phyloP scores from a whole-genome alignment of 331 rosid genomes.

The Rhamnella rubrinervis region DNA sequence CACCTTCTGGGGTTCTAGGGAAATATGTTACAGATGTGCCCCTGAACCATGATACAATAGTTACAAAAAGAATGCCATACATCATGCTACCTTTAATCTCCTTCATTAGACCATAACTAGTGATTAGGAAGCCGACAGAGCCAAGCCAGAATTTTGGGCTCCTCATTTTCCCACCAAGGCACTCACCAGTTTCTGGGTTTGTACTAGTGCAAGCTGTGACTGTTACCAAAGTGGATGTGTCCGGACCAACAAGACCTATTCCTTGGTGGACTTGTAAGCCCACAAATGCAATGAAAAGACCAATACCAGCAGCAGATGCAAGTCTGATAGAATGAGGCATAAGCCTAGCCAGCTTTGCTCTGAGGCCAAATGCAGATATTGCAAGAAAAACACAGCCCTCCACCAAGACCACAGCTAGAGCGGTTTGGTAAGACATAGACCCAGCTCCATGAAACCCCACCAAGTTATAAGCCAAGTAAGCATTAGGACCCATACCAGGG shows the following conservation, averaged over 20 bases:
- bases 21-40: conserved; percentile 70
- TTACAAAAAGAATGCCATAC: conserved; percentile 76
- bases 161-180: conserved; percentile 62
- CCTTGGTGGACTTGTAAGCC: conserved; percentile 78
- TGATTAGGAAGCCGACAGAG: conserved; percentile 55
- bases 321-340: conserved; percentile 68
- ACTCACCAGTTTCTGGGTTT: conserved; percentile 66
- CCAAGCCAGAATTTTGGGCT: conserved; percentile 84
- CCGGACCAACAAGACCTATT: conserved; percentile 80
- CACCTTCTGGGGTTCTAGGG: conserved; percentile 62
- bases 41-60: conserved; percentile 76
- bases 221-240: conserved; percentile 61
- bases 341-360: conserved; percentile 72
- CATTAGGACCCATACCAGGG: conserved; percentile 96
- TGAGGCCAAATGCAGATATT: conserved; percentile 64
- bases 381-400: conserved; percentile 68
- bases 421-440: conserved; percentile 59
- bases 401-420: conserved; percentile 55
- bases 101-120: conserved; percentile 69
- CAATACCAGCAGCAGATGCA: conserved; percentile 81
- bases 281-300: conserved; percentile 91
- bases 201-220: conserved; percentile 56
- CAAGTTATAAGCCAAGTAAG: conserved; percentile 67
- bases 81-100: conserved; percentile 82
- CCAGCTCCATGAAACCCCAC: conserved; percentile 88